Base-by-base conservation (phyloP, 1,139 yeast genomes). In the Spathaspora sp. region DNA sequence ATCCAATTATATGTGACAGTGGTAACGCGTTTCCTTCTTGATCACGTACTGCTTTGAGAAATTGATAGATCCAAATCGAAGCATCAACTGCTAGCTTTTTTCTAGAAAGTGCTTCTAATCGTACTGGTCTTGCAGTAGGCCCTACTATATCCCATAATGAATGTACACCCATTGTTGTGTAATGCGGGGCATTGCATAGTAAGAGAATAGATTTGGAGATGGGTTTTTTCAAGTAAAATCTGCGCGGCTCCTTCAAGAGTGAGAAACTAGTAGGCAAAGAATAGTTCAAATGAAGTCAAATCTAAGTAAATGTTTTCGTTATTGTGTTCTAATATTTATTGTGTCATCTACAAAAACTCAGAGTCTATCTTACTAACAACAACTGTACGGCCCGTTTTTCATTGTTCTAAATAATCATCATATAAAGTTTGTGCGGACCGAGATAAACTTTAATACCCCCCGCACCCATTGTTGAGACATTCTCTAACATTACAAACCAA, bases 31-130 rank as follows among this genome's bases (percentile, higher is more conserved):
- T 81, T 15, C 98, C 99, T 38, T 87, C 87, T 39, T 80, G 70
- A 60, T 90, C 97, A 56, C 99, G 76, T 20, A 93, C 95, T 1
- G 99, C 99, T 61, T 91, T 93, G 53, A 95, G 71, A 60, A 95
- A 95, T 64, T 95, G 99, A 62, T 95, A 95, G 46, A 95, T 88
- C 99, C 99, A 95, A 54, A 95, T 95, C 2, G 98, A 91, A 0
- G 99, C 99, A 72, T 95, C 99, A 9, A 95, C 95, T 0, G 99
- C 99, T 56, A 95, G 71, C 48, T 80, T 74, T 61, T 86, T 86
- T 50, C 90, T 81, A 16, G 82, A 70, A 38, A 93, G 73, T 0
- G 96, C 85, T 61, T 93, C 99, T 27, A 95, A 75, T 45, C 93
- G 76, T 2, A 93, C 96, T 0, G 99, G 97, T 46, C 88, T 74